Percentiles rank a stretch among this genome's conserved stretches.
Conservation (phyloP, 176 grass and related monocot species). For the Oryza punctata region DNA sequence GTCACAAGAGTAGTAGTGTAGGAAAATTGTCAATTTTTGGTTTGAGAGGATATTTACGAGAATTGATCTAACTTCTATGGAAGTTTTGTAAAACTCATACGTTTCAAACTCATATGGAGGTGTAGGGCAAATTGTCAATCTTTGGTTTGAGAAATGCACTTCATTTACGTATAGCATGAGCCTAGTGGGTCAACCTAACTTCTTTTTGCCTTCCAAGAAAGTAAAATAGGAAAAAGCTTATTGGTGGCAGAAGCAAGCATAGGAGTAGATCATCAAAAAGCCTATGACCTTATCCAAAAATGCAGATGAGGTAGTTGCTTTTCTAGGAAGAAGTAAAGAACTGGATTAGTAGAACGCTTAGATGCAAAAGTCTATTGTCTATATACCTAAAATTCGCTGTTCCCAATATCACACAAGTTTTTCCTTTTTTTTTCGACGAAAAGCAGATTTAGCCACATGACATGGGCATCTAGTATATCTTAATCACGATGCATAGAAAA, state of each 20-base stretch:
- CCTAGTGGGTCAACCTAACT: neutral
- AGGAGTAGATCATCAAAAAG: conserved; percentile 40
- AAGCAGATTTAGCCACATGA: neutral
- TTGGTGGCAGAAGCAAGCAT: conserved; percentile 17
- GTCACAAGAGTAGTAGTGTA: no score
- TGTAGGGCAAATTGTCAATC: no score
- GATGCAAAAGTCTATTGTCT: conserved; percentile 35
- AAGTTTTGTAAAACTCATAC: no score
- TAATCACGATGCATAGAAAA: neutral
- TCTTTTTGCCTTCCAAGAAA: neutral
- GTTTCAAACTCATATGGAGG: no score
- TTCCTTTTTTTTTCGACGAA: neutral
- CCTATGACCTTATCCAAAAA: conserved; percentile 43
- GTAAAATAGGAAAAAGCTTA: neutral
- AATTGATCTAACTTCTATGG: no score
- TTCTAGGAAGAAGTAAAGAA: conserved; percentile 26
- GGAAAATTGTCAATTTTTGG: no score
- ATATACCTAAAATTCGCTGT: conserved; percentile 26
- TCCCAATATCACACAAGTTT: conserved; percentile 4
- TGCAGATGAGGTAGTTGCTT: conserved; percentile 18
- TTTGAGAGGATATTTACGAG: no score
- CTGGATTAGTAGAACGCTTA: conserved; percentile 1
- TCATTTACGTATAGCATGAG: neutral
- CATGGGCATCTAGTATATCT: neutral
- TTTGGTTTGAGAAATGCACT: neutral